Base-by-base conservation (phyloP, 1,139 yeast species). In the Debaryomyces sp. region DNA sequence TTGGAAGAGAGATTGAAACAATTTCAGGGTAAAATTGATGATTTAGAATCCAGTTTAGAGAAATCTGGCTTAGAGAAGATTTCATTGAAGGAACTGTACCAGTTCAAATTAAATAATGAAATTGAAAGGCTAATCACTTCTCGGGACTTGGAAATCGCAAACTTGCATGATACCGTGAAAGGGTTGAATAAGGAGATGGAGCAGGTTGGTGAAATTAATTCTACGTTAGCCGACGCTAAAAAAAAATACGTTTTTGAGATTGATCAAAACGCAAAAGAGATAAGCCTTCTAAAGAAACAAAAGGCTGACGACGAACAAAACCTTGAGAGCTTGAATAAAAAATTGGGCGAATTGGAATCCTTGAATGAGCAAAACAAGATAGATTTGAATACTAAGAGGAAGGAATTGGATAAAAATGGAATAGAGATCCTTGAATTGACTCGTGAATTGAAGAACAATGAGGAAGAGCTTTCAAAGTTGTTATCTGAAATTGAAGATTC, bases 51-150 rank as follows among this genome's bases (percentile, higher is more conserved):
- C 3, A 43, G 36, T 5, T 51, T 62, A 41, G 44, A 49, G 35
- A 33, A 42, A 3, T 43, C 46, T 4, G 50, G 32, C 17, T 45
- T 47, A 5, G 63, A 60, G 37, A 53, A 50, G 38, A 52, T 50
- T n/a, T 46, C 58, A 32, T 43, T 62, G 36, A 64, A 62, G 37
- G 52, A 57, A 39, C 60, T 64, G 15, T 66, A 62, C 50, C 63
- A 67, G 9, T 63, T 62, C 54, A 63, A 64, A 41, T 61, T 69
- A 52, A 71, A 68, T 49, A 48, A 52, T 12, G 63, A 65, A 48
- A 59, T 73, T 44, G 76, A 73, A 51, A 58, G 53, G 34, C 50
- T 68, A 36, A 57, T 66, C 12, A 64, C 65, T 2, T 58, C 59
- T n/a, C 62, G 66, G 49, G 73, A 69, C 47, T 49, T 54, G 21